Evolutionary conservation across 805 yeast genomes (phyloP).

Genomic region (Candida jianshihensis): DNA sequence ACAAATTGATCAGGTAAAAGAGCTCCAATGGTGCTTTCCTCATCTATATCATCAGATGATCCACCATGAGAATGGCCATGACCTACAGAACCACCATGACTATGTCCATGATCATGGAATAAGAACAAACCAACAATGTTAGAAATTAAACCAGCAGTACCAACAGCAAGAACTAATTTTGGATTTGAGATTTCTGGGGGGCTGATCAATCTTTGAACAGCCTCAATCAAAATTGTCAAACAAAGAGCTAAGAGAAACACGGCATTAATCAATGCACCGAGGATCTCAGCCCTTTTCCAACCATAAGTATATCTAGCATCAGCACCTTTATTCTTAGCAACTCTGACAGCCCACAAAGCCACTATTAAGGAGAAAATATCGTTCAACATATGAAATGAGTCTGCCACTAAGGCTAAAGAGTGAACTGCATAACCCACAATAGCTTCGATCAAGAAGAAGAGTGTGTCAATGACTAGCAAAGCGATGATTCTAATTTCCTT

Average conservation of each 20-base stretch:
- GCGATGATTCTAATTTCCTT: constrained; percentile 71
- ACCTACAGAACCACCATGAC: constrained; percentile 32
- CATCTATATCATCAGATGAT: constrained; percentile 11
- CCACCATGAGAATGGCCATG: constrained; percentile 32
- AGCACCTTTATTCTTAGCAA: constrained; percentile 73
- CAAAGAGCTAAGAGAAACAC: constrained; percentile 90
- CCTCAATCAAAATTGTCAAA: constrained; percentile 86
- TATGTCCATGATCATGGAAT: constrained; percentile 81
- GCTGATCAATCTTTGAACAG: constrained; percentile 78
- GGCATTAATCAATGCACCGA: constrained; percentile 92
- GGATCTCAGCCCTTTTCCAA: constrained; percentile 95
- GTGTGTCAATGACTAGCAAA: constrained; percentile 66
- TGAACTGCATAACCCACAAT: constrained; percentile 86
- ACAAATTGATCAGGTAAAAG: constrained; percentile 43
- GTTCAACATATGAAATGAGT: constrained; percentile 95
- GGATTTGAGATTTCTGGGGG: constrained; percentile 81
- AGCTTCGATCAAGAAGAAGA: constrained; percentile 81
- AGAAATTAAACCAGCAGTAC: constrained; percentile 74
- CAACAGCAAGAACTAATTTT: constrained; percentile 74
- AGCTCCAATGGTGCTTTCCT: constrained; percentile 21
- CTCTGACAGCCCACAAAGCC: constrained; percentile 95
- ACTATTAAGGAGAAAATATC: constrained; percentile 85
- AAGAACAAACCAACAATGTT: constrained; percentile 77
- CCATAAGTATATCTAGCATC: constrained; percentile 92
- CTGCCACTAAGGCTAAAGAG: constrained; percentile 91